Base-by-base conservation (phyloP, 495 filamentous ascomycete genomes). In the Penicillium cataractarum region DNA sequence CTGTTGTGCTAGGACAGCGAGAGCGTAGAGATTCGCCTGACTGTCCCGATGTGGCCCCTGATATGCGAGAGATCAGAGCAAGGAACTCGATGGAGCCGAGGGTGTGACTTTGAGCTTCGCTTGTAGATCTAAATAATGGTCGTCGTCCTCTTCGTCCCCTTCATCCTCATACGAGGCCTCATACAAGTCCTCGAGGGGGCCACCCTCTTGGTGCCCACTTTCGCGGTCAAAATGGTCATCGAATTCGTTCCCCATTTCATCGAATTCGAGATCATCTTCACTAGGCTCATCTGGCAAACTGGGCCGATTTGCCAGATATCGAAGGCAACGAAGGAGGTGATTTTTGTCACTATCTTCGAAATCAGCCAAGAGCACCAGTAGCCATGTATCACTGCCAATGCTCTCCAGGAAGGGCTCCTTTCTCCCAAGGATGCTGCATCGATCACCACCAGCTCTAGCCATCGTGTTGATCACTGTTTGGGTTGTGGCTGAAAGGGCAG, bases 21-120 rank as follows among this genome's bases (percentile, higher is more conserved):
- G 37, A 2, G 55, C 55, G 33, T 57, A 57, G 17, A 57, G 27
- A 42, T 57, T 57, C 37, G 39, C 40, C 55, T 46, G 39, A 39
- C 55, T 57, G 33, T 57, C 55, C 6, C 17, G 39, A 17, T 48
- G 55, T 13, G 55, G 39, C 22, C 55, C 39, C 48, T 57, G 55
- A 22, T 29, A 27, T 3, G 55, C 55, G 19, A 57, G 24, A 29
- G 55, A 57, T 48, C 29, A 22, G 1, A 57, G 40, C 17, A 57
- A n/a, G 5, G 22, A 9, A 6, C 21, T 22, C 4, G 55, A 44
- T 17, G 55, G 55, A 22, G 35, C 32, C 55, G 39, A 57, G 8
- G 39, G 33, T 12, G 7, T 35, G 3, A 35, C 33, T 2, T 35
- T 13, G 9, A 35, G 33, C 33, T 12, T 35, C 13, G 6, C 13